phyloP scores from a whole-genome alignment of 2,329 filamentous ascomycete genomes.

The Pseudogymnoascus sp. region DNA sequence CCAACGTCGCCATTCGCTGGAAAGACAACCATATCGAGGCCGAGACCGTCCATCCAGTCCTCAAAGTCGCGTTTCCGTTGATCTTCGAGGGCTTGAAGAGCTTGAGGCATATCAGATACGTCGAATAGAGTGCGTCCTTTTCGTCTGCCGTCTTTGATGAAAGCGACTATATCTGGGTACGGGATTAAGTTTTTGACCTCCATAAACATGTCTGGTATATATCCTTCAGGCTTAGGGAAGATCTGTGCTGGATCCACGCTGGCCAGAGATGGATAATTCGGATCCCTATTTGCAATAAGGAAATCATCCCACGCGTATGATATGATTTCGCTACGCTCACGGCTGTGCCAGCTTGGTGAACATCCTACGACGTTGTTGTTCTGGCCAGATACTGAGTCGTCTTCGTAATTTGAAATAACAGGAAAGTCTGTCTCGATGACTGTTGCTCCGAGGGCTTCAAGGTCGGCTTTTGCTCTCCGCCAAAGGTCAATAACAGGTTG shows the following conservation, averaged over 20 bases:
- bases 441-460: conserved; percentile 29
- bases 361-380: not conserved
- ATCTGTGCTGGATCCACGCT: conserved; percentile 19
- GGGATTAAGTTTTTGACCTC: not conserved
- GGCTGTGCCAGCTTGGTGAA: conserved; percentile 10
- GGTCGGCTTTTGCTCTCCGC: conserved; percentile 22
- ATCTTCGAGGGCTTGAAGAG: conserved; percentile 39
- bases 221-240: conserved; percentile 11
- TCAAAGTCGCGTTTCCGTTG: conserved; percentile 43
- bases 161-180: not conserved
- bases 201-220: not conserved
- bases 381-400: not conserved
- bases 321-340: conserved; percentile 12
- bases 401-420: conserved; percentile 25
- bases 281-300: conserved; percentile 11
- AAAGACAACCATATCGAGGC: conserved; percentile 41
- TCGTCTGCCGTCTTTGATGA: not conserved
- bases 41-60: conserved; percentile 39
- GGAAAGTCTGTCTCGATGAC: conserved; percentile 31
- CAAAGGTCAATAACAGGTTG: conserved; percentile 33
- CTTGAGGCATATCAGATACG: conserved; percentile 35
- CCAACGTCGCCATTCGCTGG: conserved; percentile 46
- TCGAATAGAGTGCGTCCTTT: conserved; percentile 30
- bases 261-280: conserved; percentile 10
- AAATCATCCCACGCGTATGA: conserved; percentile 16